Evolutionary conservation across 805 yeast genomes (phyloP).

Genomic region (Lachancea kluyveri): DNA sequence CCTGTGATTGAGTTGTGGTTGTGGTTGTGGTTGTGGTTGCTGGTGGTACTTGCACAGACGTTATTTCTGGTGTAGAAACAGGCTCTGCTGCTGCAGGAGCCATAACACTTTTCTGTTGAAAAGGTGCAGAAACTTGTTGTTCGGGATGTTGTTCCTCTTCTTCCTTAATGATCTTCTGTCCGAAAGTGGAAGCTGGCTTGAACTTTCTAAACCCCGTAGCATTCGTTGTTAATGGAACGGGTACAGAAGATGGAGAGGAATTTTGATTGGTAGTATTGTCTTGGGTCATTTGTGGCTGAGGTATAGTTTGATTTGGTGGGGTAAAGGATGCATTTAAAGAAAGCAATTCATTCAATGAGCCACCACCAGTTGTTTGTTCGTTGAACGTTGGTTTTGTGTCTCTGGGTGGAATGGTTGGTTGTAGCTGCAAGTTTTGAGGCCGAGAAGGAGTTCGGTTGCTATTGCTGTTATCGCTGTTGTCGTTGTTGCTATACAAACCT

Average conservation of each 20-base stretch:
- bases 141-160: conserved; percentile 18
- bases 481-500: conserved; percentile 23
- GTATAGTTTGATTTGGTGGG: conserved; percentile 32
- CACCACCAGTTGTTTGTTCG: conserved; percentile 10
- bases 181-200: conserved; percentile 81
- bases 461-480: conserved; percentile 11
- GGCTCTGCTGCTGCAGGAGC: conserved; percentile 2
- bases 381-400: conserved; percentile 32
- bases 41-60: conserved; percentile 9
- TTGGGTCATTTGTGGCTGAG: conserved; percentile 11
- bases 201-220: conserved; percentile 40
- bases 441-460: conserved; percentile 10
- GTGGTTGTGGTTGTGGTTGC: conserved; percentile 12
- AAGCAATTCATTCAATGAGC: conserved; percentile 44
- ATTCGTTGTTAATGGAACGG: conserved; percentile 21
- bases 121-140: conserved; percentile 16
- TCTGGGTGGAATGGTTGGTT: conserved; percentile 32
- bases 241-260: conserved; percentile 2
- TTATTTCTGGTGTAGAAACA: conserved; percentile 1
- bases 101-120: conserved; percentile 24
- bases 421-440: conserved; percentile 18
- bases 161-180: conserved; percentile 55
- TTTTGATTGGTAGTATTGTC: conserved; percentile 28
- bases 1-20: conserved; percentile 12
- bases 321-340: conserved; percentile 51